These are phyloP conservation scores for Wickerhamomyces hampshirensis DNA, from an alignment of 805 yeast species.

Conservation along the genomic window DNA sequence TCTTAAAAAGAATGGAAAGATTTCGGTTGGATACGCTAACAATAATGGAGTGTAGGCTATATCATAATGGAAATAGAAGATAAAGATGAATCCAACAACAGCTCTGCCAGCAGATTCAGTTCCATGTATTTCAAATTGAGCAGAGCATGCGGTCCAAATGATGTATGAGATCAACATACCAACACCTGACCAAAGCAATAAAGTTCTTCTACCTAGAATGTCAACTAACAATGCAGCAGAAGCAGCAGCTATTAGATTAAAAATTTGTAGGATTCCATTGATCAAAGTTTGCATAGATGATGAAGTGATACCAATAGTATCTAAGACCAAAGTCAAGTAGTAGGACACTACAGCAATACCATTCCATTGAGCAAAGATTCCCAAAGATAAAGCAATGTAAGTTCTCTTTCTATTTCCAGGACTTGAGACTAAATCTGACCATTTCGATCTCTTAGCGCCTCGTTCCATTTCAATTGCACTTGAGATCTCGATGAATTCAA, in stretches of 20 bases:
- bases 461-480: conserved; percentile 36
- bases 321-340: conserved; percentile 42
- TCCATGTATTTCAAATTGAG: conserved; percentile 34
- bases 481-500: conserved; percentile 29
- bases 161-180: conserved; percentile 32
- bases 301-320: conserved; percentile 46
- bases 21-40: conserved; percentile 39
- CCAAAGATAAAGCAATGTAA: conserved; percentile 27
- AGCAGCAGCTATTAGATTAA: conserved; percentile 22
- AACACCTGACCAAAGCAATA: conserved; percentile 29
- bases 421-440: not conserved
- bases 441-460: conserved; percentile 18
- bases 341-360: conserved; percentile 47
- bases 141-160: conserved; percentile 40
- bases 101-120: conserved; percentile 37
- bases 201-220: conserved; percentile 29
- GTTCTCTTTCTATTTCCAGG: conserved; percentile 27
- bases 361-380: conserved; percentile 36
- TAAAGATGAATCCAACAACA: conserved; percentile 46
- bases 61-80: conserved; percentile 36
- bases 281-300: conserved; percentile 36
- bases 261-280: conserved; percentile 42
- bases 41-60: conserved; percentile 42
- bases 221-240: conserved; percentile 17
- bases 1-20: conserved; percentile 28